These are phyloP conservation scores for Noccaea bulbosa DNA, from an alignment of 345 rosid genomes.

Conservation along the genomic window DNA sequence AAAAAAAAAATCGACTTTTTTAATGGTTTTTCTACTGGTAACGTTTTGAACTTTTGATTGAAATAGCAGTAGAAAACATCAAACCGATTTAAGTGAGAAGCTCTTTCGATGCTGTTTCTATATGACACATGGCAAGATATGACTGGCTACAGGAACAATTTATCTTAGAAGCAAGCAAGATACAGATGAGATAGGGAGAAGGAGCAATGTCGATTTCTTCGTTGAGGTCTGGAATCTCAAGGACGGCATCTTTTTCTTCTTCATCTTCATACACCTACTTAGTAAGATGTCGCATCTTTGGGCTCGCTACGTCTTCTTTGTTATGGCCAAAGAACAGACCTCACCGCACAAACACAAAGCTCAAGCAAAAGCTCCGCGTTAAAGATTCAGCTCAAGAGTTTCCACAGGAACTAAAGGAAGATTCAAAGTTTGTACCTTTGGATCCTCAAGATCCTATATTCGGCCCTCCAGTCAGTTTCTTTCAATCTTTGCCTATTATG, in stretches of 20 bases:
- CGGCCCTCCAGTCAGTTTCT: conserved; percentile 92
- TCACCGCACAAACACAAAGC: conserved; percentile 25
- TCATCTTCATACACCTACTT: conserved; percentile 18
- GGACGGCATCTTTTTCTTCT: conserved; percentile 17
- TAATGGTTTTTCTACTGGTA: neutral
- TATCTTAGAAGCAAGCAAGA: conserved; percentile 12
- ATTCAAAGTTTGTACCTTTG: conserved; percentile 80
- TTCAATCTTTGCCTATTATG: conserved; percentile 25
- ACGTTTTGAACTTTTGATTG: neutral
- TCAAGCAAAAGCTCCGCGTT: conserved; percentile 41
- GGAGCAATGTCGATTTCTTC: conserved; percentile 39
- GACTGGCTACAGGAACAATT: conserved; percentile 21
- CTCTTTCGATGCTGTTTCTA: neutral
- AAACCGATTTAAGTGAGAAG: neutral
- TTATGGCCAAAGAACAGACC: conserved; percentile 21
- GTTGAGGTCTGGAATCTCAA: conserved; percentile 37
- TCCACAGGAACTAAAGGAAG: conserved; percentile 72
- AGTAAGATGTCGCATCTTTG: neutral
- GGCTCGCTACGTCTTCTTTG: conserved; percentile 32
- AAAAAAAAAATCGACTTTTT: neutral
- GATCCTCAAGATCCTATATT: conserved; percentile 67
- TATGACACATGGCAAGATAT: conserved; percentile 25
- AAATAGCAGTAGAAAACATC: neutral
- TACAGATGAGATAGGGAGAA: conserved; percentile 24
- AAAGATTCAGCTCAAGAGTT: conserved; percentile 54